Evolutionary conservation across 495 filamentous ascomycete genomes (phyloP), one percentile per base, ranked within the genome.

Genomic region (Xylaria longipes): DNA sequence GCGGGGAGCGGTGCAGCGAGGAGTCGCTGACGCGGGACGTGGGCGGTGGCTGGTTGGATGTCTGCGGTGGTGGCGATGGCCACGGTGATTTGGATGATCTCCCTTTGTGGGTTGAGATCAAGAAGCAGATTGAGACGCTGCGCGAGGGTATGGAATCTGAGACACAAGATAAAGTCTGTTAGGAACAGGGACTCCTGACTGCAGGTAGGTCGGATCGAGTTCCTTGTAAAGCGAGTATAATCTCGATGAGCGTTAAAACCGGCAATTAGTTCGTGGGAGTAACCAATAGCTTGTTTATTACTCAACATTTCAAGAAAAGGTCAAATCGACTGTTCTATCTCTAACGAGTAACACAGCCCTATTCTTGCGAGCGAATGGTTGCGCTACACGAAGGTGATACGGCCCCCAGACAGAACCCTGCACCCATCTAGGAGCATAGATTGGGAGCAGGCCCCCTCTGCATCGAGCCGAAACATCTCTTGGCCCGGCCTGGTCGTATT

Each of bases 61-160:
- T 76, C 11, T 73, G 71, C 8, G 79, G 69, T 41, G 77, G 76
- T n/a, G 72, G 70, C 7, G 79, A 68, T 50, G 31, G 14, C 22
- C 52, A 78, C 27, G 81, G 80, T 37, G 78, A 83, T 35, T 64
- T 89, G 22, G 79, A 83, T n/a, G 79, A 82, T 14, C 79, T 85
- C 62, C 70, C 82, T 9, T 73, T 90, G 27, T 89, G 86, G 87
- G 76, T 80, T n/a, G 82, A 84, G 65, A 84, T 91, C 68, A 86
- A 88, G 81, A 86, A 83, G 69, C 87, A 90, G 71, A 80, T 90
- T 39, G 81, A 85, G 15, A 83, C 81, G 14, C 73, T 91, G 60
- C 83, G 86, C 35, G 83, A 84, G 71, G 86, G 89, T 35, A 90
- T 90, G 83, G 84, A 84, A 6, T 39, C 48, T 43, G 77, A 78